Evolutionary conservation across 1,139 yeast species (phyloP), one percentile per base, ranked within the genome.

Genomic region (Kodamaea derodonti): DNA sequence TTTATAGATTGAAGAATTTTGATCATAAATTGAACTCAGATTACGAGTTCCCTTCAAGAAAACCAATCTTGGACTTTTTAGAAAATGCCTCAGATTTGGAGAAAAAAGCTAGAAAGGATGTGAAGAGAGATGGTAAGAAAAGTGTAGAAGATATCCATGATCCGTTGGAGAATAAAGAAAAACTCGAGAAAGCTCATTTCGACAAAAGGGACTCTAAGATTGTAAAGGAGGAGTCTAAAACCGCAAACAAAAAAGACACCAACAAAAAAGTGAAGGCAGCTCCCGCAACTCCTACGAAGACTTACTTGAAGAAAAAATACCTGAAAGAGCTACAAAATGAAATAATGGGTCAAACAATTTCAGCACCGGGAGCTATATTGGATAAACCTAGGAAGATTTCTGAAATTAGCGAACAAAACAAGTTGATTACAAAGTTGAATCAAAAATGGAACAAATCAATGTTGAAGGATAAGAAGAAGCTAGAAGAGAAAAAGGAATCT

Each of bases 271-370:
- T 4, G n/a, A 27, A 27, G 11, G n/a, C 30, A 13, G 17, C 20
- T 13, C 23, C 22, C 4, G 30, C 30, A 16, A 14, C 28, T 25
- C 30, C 30, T 4, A 17, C 54, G 27, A 51, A 60, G 26, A 43
- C 56, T 38, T 52, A 51, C 34, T 46, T 61, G 37, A 61, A 60
- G 37, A 58, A 62, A 37, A 50, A 65, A 2, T 58, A 58, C 36
- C 62, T 69, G 16, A 68, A 66, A 41, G 73, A 67, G 29, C 48
- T 68, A 10, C 66, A 67, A 43, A 40, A 63, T 20, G 74, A 68
- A 43, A 46, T 66, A 16, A 44, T 53, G 20, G 23, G 36, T 27
- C 37, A 38, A 33, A 37, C 35, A 13, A 13, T 14, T 8, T 40
- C 52, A 4, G 11, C 32, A 8, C 36, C 36, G 14, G 15, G 30